Percentiles rank a stretch among this genome's conserved stretches.
phyloP scores from a whole-genome alignment of 257 asterid species.

The Solanum tarijense region DNA sequence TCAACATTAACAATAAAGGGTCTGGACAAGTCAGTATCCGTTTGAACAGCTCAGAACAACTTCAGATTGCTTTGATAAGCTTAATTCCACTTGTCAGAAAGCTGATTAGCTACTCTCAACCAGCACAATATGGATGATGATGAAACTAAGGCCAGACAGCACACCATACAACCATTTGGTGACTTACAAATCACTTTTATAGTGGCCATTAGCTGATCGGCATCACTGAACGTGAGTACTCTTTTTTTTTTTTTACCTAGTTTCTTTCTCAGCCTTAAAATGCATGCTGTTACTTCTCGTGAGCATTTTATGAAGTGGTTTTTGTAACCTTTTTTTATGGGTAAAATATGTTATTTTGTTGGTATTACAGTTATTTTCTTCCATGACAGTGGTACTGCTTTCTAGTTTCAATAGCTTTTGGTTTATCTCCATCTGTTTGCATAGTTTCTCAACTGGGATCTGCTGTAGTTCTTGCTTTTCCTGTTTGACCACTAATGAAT shows the following conservation, averaged over 20 bases:
- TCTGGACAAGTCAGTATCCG: conserved; percentile 80
- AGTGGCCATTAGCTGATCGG: conserved; percentile 13
- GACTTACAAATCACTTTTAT: conserved; percentile 11
- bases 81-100: conserved; percentile 61
- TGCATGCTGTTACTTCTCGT: neutral
- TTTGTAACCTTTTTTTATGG: neutral
- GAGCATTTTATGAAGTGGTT: neutral
- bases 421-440: neutral
- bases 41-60: conserved; percentile 85
- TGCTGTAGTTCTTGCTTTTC: neutral
- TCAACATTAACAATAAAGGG: conserved; percentile 72
- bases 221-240: conserved; percentile 40
- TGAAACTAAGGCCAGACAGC: conserved; percentile 7
- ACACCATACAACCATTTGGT: conserved; percentile 3
- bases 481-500: neutral
- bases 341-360: neutral
- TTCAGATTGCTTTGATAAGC: conserved; percentile 67
- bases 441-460: neutral
- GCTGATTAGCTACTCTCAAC: conserved; percentile 49
- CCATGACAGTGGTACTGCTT: neutral
- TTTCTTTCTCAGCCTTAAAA: neutral
- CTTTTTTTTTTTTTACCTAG: neutral
- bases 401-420: neutral
- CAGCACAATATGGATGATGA: conserved; percentile 34
- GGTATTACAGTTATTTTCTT: neutral